A percentile compares a stretch with the other conserved stretches of the same genome.
Conservation (phyloP, 78 protist genomes). For the Dictyostelium citrinum region DNA sequence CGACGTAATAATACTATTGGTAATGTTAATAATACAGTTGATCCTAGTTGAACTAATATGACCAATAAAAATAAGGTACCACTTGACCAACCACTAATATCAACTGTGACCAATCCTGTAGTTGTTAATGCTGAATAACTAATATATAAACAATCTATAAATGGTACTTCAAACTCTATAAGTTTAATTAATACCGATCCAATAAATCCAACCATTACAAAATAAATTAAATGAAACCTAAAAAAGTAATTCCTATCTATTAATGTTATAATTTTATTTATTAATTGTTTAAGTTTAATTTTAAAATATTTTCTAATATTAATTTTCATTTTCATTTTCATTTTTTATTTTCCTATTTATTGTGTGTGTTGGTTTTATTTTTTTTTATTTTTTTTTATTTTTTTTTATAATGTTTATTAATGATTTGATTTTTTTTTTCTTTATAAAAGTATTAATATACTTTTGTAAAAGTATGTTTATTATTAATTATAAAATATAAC, state of each 20-base stretch:
- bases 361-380: background rate
- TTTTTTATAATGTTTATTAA: too few relatives aligned
- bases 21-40: conserved; percentile 22
- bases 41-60: conserved; percentile 8
- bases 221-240: conserved; percentile 46
- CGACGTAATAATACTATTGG: conserved; percentile 27
- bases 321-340: background rate
- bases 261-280: background rate
- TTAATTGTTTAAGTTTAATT: background rate
- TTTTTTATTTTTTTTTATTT: background rate
- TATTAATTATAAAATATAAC: too few relatives aligned
- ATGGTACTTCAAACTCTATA: background rate
- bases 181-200: background rate
- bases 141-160: conserved; percentile 21
- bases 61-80: background rate
- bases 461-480: background rate
- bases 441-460: too few relatives aligned
- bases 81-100: background rate
- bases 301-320: background rate
- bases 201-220: conserved; percentile 7
- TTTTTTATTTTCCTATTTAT: background rate
- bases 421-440: too few relatives aligned
- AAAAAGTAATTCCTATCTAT: conserved; percentile 25
- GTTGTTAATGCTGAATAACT: conserved; percentile 1
- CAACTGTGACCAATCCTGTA: conserved; percentile 32